These are phyloP conservation scores for Dictyostelium intermedium DNA, from an alignment of 78 protist species.

Conservation along the genomic window DNA sequence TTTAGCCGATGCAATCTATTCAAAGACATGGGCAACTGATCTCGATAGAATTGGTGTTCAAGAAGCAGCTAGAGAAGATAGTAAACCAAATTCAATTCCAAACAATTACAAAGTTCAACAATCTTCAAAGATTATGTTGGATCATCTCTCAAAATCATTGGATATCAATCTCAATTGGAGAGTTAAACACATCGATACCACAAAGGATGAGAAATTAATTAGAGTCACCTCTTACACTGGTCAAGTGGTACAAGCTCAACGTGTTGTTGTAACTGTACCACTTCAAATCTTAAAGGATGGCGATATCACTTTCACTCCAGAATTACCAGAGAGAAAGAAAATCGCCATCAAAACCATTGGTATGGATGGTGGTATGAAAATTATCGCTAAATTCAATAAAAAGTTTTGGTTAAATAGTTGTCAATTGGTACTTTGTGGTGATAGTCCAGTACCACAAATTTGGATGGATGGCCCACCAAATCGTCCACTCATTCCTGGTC, in stretches of 20 bases:
- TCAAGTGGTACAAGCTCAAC: neutral
- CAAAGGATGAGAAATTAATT: neutral
- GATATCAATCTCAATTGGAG: slow-evolving; percentile 15
- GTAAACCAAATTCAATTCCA: slow-evolving; percentile 13
- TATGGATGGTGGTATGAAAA: slow-evolving; percentile 78
- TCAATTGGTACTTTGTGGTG: slow-evolving; percentile 64
- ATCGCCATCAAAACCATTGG: slow-evolving; percentile 32
- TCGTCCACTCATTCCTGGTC: slow-evolving; percentile 5
- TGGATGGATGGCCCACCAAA: slow-evolving; percentile 78
- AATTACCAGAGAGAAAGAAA: slow-evolving; percentile 27
- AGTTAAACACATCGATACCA: slow-evolving; percentile 6
- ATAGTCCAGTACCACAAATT: slow-evolving; percentile 58
- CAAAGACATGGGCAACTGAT: slow-evolving; percentile 74
- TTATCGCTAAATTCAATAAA: slow-evolving; percentile 21
- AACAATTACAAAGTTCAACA: slow-evolving; percentile 34
- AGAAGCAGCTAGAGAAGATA: slow-evolving; percentile 50
- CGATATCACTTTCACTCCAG: slow-evolving; percentile 51
- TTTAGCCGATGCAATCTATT: slow-evolving; percentile 67
- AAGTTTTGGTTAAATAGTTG: slow-evolving; percentile 50
- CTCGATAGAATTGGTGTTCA: slow-evolving; percentile 54
- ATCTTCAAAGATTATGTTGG: slow-evolving; percentile 39
- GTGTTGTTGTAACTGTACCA: slow-evolving; percentile 47
- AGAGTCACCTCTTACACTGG: slow-evolving; percentile 1
- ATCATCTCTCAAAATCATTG: slow-evolving; percentile 21
- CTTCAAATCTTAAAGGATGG: slow-evolving; percentile 28